Evolutionary conservation across 345 rosid species (phyloP).

Genomic region (Hibiscus tridactylites): DNA sequence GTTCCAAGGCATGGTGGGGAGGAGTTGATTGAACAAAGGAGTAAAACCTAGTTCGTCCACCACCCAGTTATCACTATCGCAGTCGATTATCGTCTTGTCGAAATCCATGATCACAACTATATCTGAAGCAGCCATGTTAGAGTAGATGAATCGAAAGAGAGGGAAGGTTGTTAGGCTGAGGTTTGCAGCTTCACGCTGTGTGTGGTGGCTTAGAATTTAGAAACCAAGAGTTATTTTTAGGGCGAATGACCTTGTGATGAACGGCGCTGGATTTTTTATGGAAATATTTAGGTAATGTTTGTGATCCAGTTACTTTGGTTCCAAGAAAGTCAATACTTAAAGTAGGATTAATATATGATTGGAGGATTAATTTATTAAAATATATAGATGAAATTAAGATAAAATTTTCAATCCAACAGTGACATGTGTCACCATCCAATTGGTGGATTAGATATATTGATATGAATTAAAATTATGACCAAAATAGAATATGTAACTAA

Average conservation of each 20-base stretch:
- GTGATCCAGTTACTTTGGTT: neutral
- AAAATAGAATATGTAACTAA: too few relatives aligned
- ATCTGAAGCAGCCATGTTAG: conserved; percentile 23
- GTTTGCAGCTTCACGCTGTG: conserved; percentile 31
- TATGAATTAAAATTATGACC: too few relatives aligned
- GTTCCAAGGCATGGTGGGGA: conserved; percentile 89
- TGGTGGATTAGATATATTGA: too few relatives aligned
- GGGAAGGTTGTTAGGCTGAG: neutral
- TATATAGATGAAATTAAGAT: too few relatives aligned
- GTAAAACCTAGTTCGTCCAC: conserved; percentile 64
- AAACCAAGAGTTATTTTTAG: neutral
- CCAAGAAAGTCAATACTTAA: too few relatives aligned
- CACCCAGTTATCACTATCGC: conserved; percentile 82
- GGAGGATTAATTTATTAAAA: too few relatives aligned
- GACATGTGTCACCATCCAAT: too few relatives aligned
- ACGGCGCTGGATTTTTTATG: neutral
- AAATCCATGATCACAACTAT: conserved; percentile 66
- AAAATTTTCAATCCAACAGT: too few relatives aligned
- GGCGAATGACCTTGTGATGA: neutral
- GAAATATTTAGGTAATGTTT: neutral
- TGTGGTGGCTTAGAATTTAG: too few relatives aligned
- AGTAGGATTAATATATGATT: too few relatives aligned
- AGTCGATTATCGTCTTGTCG: conserved; percentile 75
- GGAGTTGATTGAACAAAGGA: conserved; percentile 66
- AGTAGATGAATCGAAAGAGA: neutral